Conservation (phyloP, 177 flowering plant genomes). For the Vitis hybrid region DNA sequence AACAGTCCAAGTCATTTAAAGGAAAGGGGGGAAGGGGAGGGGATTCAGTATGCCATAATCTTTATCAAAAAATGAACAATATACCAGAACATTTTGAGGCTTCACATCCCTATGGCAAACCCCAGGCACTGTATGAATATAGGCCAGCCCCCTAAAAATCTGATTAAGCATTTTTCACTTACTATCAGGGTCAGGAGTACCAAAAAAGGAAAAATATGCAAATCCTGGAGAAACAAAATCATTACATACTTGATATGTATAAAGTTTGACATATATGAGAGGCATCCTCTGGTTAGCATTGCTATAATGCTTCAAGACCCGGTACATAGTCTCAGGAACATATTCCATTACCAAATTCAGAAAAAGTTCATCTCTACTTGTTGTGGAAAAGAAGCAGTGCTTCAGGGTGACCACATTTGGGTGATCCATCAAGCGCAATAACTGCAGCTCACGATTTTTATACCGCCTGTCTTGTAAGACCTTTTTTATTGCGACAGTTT, state of each 20-base stretch:
- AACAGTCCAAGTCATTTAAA: not conserved
- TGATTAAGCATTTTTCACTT: slow-evolving; percentile 20
- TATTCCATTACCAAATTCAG: slow-evolving; percentile 87
- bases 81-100: slow-evolving; percentile 88
- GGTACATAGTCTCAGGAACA: slow-evolving; percentile 75
- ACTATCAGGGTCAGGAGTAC: not conserved
- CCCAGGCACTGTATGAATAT: slow-evolving; percentile 76
- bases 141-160: slow-evolving; percentile 83
- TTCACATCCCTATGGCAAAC: slow-evolving; percentile 92
- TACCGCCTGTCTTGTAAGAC: slow-evolving; percentile 83
- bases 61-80: slow-evolving; percentile 2
- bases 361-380: slow-evolving; percentile 74
- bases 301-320: slow-evolving; percentile 66
- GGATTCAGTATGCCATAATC: no score
- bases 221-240: not conserved
- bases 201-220: not conserved
- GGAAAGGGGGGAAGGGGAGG: not conserved
- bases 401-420: slow-evolving; percentile 77
- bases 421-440: slow-evolving; percentile 83
- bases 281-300: slow-evolving; percentile 80
- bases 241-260: slow-evolving; percentile 63
- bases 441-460: slow-evolving; percentile 78
- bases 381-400: slow-evolving; percentile 89
- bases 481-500: slow-evolving; percentile 84
- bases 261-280: slow-evolving; percentile 76